Base-by-base conservation (phyloP, 2,329 filamentous ascomycete species). In the Trichophyton schoenleinii region DNA sequence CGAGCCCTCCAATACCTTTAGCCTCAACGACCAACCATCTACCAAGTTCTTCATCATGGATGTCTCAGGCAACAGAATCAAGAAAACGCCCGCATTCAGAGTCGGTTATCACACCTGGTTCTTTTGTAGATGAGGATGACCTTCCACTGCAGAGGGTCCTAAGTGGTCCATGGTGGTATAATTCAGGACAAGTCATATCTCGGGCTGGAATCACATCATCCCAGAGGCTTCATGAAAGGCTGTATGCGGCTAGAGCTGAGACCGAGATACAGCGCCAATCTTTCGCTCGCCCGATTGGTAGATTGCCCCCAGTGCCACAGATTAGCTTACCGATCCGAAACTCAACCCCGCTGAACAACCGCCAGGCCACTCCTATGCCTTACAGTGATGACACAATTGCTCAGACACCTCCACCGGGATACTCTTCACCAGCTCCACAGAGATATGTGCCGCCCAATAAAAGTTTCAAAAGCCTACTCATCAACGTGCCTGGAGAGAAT, bases 151-250 rank as follows among this genome's bases (percentile, higher is more conserved):
- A 57, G 46, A 62, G 64, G 59, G 60, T 57, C 2, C 57, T 69
- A 36, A 63, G 61, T 7, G 64, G 64, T 4, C 25, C 57, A 18
- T 65, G 64, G 65, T 65, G 64, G 49, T 64, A 66, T 57, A 55
- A 58, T 13, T 49, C 60, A 25, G 31, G 59, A 18, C 22, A 31
- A 57, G 57, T 28, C 18, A 28, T n/a, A 57, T 57, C 28, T 22
- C 22, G 7, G 2, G 15, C 28, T 22, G 49, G 42, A 52, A 20
- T 20, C 25, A 63, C 62, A 22, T 62, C 66, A 13, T 63, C 66
- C 25, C 61, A 34, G 36, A 61, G 18, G 9, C 34, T 64, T n/a
- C 59, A 62, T 52, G 62, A 61, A 36, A 67, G 58, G 52, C 34
- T 66, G 25, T 58, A 63, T 25, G 58, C 61, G 20, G 64, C 61